A percentile compares a stretch with the other conserved stretches of the same genome.
These are phyloP conservation scores for Pythium monospermum DNA, from an alignment of 352 stramenopile species.

Conservation along the genomic window DNA sequence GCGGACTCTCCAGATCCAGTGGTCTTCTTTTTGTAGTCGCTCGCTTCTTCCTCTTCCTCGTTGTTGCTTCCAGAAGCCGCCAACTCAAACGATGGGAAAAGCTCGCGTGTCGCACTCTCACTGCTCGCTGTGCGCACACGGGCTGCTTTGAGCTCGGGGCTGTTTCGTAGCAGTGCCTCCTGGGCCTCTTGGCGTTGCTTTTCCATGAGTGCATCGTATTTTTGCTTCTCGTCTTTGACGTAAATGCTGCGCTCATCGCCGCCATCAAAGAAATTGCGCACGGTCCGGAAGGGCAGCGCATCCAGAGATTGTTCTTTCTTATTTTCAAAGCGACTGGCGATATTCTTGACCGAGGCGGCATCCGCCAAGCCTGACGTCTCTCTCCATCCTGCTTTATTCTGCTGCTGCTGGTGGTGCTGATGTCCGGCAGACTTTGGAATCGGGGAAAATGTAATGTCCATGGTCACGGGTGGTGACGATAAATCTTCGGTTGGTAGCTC, in stretches of 20 bases:
- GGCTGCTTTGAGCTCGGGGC: background rate
- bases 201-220: slow-evolving; percentile 20
- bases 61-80: background rate
- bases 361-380: too few relatives aligned
- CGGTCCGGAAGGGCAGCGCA: slow-evolving; percentile 43
- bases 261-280: slow-evolving; percentile 50
- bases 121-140: slow-evolving; percentile 4
- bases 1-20: too few relatives aligned
- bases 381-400: too few relatives aligned
- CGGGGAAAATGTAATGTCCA: too few relatives aligned
- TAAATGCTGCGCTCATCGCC: slow-evolving; percentile 35
- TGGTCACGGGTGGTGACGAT: too few relatives aligned
- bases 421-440: too few relatives aligned
- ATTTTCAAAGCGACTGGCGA: slow-evolving; percentile 48
- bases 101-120: background rate
- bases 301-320: slow-evolving; percentile 48
- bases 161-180: slow-evolving; percentile 1
- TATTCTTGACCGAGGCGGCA: slow-evolving; percentile 36
- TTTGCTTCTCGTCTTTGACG: slow-evolving; percentile 32
- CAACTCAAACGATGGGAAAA: background rate
- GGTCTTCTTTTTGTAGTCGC: background rate
- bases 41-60: background rate
- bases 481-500: too few relatives aligned
- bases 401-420: too few relatives aligned
- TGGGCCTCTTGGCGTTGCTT: slow-evolving; percentile 15